Percentiles rank a stretch among this genome's conserved stretches.
phyloP scores from a whole-genome alignment of 2,329 filamentous ascomycete genomes.

The Cladosporium velox region DNA sequence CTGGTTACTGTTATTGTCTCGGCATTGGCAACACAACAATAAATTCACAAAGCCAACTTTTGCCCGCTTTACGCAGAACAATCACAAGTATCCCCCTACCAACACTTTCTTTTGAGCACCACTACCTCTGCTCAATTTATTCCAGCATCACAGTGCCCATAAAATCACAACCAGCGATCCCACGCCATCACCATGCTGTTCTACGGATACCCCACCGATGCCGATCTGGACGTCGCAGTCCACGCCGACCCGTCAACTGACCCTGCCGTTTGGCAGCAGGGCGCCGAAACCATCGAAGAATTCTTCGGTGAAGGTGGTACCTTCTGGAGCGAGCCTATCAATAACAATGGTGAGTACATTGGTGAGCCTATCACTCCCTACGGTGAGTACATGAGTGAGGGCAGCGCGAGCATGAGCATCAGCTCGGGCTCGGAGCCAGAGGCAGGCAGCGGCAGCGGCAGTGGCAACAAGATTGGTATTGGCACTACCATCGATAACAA shows the following conservation, averaged over 20 bases:
- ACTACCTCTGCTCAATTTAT: not conserved
- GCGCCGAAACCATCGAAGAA: not conserved
- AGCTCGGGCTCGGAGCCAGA: too few species aligned
- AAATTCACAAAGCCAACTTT: not conserved
- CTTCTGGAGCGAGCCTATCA: slow-evolving; percentile 1
- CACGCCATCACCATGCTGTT: not conserved
- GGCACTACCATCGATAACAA: not conserved
- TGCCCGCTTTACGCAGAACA: not conserved
- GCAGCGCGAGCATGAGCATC: not conserved
- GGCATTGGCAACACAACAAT: not conserved
- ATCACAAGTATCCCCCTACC: not conserved
- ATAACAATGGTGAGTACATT: not conserved
- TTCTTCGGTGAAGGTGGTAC: not conserved
- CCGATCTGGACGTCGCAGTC: not conserved
- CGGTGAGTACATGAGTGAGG: slow-evolving; percentile 1
- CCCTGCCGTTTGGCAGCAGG: not conserved
- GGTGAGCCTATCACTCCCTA: not conserved
- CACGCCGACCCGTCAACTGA: not conserved
- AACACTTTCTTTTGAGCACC: not conserved
- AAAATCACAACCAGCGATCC: not conserved
- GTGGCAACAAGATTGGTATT: not conserved
- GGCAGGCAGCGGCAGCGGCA: not conserved
- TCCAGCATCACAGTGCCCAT: not conserved
- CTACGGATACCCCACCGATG: not conserved
- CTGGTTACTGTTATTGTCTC: not conserved